These are phyloP conservation scores for Trametes elegans DNA, from an alignment of 768 basidiomycete genomes.

Conservation along the genomic window DNA sequence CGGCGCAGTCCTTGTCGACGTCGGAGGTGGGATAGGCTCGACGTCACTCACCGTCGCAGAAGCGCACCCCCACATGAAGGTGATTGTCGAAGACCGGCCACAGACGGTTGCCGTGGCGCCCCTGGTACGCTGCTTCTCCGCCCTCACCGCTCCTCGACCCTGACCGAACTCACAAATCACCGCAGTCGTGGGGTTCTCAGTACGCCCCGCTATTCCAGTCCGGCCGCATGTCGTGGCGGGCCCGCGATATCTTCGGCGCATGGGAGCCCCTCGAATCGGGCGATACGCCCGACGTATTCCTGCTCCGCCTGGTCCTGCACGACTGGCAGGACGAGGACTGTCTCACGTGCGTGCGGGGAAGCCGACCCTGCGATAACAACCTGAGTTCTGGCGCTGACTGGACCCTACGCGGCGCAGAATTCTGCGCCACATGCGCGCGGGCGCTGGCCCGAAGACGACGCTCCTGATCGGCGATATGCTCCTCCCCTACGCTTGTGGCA, in stretches of 20 bases:
- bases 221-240: too few relatives aligned
- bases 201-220: too few relatives aligned
- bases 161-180: too few relatives aligned
- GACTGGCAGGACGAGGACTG: constrained; percentile 12
- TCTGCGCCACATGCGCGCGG: background rate
- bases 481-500: background rate
- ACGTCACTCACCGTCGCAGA: constrained; percentile 7
- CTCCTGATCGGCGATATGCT: constrained; percentile 11
- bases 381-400: constrained; percentile 45
- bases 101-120: too few relatives aligned
- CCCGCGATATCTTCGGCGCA: constrained; percentile 10
- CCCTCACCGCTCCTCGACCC: too few relatives aligned
- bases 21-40: constrained; percentile 14
- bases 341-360: background rate
- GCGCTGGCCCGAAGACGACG: constrained; percentile 7
- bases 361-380: background rate
- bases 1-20: constrained; percentile 14
- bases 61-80: constrained; percentile 9
- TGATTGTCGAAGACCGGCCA: constrained; percentile 18
- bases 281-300: constrained; percentile 4
- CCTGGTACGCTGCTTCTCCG: too few relatives aligned
- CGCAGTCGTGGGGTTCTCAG: too few relatives aligned
- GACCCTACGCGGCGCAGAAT: constrained; percentile 42
- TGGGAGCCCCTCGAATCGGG: constrained; percentile 35
- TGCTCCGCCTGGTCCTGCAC: constrained; percentile 7